Percentiles rank a stretch among this genome's conserved stretches.
These are phyloP conservation scores for Trichoderma polysporum DNA, from an alignment of 2,329 filamentous ascomycete genomes.

Conservation along the genomic window DNA sequence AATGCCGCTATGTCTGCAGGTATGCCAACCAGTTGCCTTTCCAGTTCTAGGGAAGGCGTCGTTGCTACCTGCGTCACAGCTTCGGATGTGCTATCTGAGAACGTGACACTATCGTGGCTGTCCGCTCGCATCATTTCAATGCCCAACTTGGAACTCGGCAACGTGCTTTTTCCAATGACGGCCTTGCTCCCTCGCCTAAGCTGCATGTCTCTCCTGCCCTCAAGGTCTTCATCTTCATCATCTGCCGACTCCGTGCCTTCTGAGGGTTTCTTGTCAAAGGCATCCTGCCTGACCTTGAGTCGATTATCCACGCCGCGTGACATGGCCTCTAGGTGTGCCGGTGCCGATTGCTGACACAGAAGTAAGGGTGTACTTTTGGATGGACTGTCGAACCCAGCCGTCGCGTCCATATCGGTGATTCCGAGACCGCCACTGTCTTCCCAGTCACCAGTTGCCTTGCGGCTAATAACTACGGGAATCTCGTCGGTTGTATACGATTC, in stretches of 20 bases:
- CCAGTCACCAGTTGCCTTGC: constrained; percentile 76
- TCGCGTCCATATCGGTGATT: constrained; percentile 64
- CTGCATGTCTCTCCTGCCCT: constrained; percentile 49
- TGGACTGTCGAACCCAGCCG: constrained; percentile 35
- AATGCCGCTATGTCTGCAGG: constrained; percentile 20
- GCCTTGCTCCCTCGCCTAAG: constrained; percentile 45
- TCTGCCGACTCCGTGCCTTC: constrained; percentile 86
- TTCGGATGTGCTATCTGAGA: constrained; percentile 52
- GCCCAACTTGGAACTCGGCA: constrained; percentile 83
- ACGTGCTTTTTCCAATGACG: constrained; percentile 48
- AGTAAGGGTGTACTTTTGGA: constrained; percentile 52
- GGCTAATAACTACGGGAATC: constrained; percentile 70
- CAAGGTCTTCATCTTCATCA: constrained; percentile 91
- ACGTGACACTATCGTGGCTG: constrained; percentile 76
- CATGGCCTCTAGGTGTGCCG: constrained; percentile 56
- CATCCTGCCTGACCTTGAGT: constrained; percentile 71
- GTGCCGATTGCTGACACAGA: constrained; percentile 63
- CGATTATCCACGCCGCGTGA: constrained; percentile 67
- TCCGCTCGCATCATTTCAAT: constrained; percentile 99
- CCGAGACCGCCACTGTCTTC: constrained; percentile 72
- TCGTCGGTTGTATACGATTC: constrained; percentile 79
- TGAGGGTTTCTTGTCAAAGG: constrained; percentile 67
- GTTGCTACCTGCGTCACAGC: constrained; percentile 52
- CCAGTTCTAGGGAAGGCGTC: constrained; percentile 47
- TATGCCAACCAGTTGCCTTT: constrained; percentile 32